phyloP scores from a whole-genome alignment of 257 asterid species.

The Cinchona pubescens region DNA sequence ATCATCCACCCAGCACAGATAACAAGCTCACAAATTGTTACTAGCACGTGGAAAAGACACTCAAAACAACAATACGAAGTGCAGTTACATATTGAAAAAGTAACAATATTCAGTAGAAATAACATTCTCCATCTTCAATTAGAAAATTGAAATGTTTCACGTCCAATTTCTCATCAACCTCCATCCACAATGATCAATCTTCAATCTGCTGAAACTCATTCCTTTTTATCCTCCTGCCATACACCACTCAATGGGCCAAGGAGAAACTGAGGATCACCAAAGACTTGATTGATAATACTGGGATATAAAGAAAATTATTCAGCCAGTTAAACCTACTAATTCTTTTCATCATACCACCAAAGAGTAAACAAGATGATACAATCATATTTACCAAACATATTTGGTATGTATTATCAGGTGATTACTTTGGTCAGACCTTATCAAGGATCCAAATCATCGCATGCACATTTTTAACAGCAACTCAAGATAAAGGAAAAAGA shows the following conservation, averaged over 20 bases:
- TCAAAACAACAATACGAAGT: not conserved
- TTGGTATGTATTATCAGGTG: not conserved
- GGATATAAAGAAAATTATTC: not conserved
- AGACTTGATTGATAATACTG: not conserved
- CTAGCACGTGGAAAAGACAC: not conserved
- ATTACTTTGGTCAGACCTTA: not conserved
- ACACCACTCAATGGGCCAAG: not conserved
- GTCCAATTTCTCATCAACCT: not conserved
- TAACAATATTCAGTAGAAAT: not conserved
- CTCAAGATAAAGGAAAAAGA: not conserved
- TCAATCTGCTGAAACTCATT: not conserved
- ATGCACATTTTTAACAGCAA: not conserved
- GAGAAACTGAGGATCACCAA: not conserved
- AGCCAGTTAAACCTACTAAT: not conserved
- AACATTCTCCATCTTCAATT: slow-evolving; percentile 4
- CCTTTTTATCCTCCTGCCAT: not conserved
- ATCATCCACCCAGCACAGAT: not conserved
- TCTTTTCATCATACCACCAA: not conserved
- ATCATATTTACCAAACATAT: not conserved
- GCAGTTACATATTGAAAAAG: not conserved
- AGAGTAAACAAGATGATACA: not conserved
- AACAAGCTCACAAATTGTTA: not conserved
- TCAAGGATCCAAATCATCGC: not conserved
- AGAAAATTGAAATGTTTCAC: not conserved
- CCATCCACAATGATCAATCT: not conserved